Base-by-base conservation (phyloP, 148 eudicot species). In the Camellia granthamiana region DNA sequence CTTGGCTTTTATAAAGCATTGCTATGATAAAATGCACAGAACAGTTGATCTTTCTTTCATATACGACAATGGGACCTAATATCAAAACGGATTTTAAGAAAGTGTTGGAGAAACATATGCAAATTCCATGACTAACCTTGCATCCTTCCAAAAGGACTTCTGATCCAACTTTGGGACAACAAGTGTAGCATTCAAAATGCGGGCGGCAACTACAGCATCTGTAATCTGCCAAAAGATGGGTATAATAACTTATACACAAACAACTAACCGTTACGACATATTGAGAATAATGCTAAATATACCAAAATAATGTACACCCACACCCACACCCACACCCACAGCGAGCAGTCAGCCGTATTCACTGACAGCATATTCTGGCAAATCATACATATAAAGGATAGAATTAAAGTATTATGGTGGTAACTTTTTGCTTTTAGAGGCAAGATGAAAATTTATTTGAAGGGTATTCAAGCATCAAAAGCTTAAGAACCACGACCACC, bases 171-270 rank as follows among this genome's bases (percentile, higher is more conserved):
- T 91, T 77, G 99, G 99, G 81, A 92, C 93, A 69, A 96, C 92
- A 65, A 96, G 94, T 58, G 97, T 93, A 63, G 94, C 95, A 91
- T 93, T 96, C 83, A 93, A 80, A 74, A 96, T 94, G 74, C 98
- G 98, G 78, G 99, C 99, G 81, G 98, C 99, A 87, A 92, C 98
- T 78, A 96, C 99, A 77, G 93, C 99, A 90, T 96, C 99, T 81
- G 90, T 90, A 43, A 96, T 96, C 99, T 96, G 93, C 76, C 54
- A 73, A 49, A 72, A 72, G 54, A 44, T 54, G 65, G 51, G 78
- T 18, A 60, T 7, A 14, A 65, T 72, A 71, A 73, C 79, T 59
- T 62, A 21, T 55, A 14, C 43, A 74, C 2, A 43, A 80, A 62
- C 55, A 60, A 74, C 42, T 44, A 74, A 42, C 41, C 38, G 18